Evolutionary conservation across 1,139 yeast genomes (phyloP).

Genomic region (Yamadazyma blattariae): DNA sequence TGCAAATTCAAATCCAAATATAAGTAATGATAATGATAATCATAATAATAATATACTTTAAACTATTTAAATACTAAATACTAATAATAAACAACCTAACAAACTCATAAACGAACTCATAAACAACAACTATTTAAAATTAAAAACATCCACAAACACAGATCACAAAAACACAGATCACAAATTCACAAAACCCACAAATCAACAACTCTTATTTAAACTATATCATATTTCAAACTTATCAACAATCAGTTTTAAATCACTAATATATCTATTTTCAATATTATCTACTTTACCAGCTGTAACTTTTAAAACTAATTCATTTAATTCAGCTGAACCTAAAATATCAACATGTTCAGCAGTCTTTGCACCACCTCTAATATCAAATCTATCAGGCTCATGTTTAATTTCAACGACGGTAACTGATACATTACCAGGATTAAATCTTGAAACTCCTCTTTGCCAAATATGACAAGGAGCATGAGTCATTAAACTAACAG

Average conservation of each 20-base stretch:
- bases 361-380: constrained; percentile 95
- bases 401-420: constrained; percentile 87
- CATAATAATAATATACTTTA: no score
- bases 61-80: no score
- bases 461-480: constrained; percentile 83
- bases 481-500: constrained; percentile 84
- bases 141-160: no score
- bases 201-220: no score
- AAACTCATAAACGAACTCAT: no score
- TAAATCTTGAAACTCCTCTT: constrained; percentile 62
- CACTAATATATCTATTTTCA: constrained; percentile 56
- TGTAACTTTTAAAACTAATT: constrained; percentile 76
- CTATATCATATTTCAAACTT: no score
- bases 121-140: no score
- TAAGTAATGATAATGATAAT: no score
- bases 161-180: no score
- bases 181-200: no score
- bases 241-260: constrained; percentile 57
- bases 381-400: constrained; percentile 90
- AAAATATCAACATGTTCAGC: constrained; percentile 97
- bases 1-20: no score
- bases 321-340: constrained; percentile 91
- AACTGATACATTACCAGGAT: constrained; percentile 74
- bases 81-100: no score
- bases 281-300: constrained; percentile 74